Evolutionary conservation across 2,329 filamentous ascomycete species (phyloP), one percentile per base, ranked within the genome.

Genomic region (Hymenoscyphus fructigenus): DNA sequence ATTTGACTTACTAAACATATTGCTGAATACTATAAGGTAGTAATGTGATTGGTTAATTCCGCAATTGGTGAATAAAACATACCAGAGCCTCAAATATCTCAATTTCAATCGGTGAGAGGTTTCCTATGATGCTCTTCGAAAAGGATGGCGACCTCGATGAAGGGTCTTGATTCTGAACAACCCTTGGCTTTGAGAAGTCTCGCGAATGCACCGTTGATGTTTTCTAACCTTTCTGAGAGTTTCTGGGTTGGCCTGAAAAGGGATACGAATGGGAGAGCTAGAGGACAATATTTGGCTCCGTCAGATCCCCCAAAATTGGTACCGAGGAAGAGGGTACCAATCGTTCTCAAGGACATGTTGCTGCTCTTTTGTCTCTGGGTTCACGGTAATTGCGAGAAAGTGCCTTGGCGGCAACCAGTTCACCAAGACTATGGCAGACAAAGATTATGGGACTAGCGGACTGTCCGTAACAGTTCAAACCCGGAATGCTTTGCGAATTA

Each of bases 351-450:
- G 15, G 53, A 56, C 15, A 56, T 23, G 6, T 55, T 55, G 50
- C 3, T 17, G 14, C 10, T 56, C 1, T 61, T 20, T 32, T 55
- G 26, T 28, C 29, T n/a, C 15, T 7, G 2, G n/a, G 4, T 26
- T 53, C 20, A 20, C 23, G 10, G 28, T 50, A 34, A 26, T 50
- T 20, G 12, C 41, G 36, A 15, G 61, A 29, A 32, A 66, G 62
- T 7, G 56, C 65, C n/a, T 64, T 61, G 34, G 60, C 64, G 26
- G 76, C 68, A 17, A 79, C 75, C 3, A 80, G 67, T 2, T 78
- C 78, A 7, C 78, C 78, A 0, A 80, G 67, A 63, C 77, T 77
- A 62, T 79, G 78, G 6, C 70, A 73, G 7, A 79, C 71, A 36
- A 80, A 77, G 34, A 79, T 74, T 26, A 79, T 63, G 9, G 63